Base-by-base conservation (phyloP, 192 early-diverging fungal species). In the Backusella sp. region DNA sequence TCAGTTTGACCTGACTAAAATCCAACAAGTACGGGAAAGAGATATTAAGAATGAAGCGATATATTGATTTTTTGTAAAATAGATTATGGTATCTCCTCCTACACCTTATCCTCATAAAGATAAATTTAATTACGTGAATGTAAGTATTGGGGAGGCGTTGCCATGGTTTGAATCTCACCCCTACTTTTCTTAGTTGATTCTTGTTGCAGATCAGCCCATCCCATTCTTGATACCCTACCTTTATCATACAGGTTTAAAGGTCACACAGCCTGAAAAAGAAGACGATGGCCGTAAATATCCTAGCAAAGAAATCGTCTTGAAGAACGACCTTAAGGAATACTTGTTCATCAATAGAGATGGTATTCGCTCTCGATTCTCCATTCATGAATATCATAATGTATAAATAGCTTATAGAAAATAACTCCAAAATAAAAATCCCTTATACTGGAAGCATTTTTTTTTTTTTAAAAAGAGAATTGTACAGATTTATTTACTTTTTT, bases 261-360 rank as follows among this genome's bases (percentile, higher is more conserved):
- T 83, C 15, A 84, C 79, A 56, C 82, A 84, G 8, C 77, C 83
- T 0, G 37, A 78, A 26, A 81, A 83, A 46, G 76, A 82, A 6
- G 70, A 79, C 8, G 74, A 79, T 17, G 72, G 76, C 1, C 44
- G 62, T 36, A 72, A 65, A 71, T 68, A 76, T 62, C 72, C 80
- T 17, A 75, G 85, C 19, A 84, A 84, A 30, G 76, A 79, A 75
- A 75, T 87, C 59, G 71, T 53, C 19, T 76, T 89, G 46, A 87
- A 87, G 69, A 90, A 88, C 53, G 87, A 90, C 73, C 76, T 90
- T 5, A 84, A 77, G n/a, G 88, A 90, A 26, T 90, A 82, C 77
- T 72, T 90, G 26, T 75, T 90, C 4, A 84, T 90, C 71, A 90
- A 90, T 71, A 46, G 83, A 21, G 76, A 80, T 23, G 86, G 86